Evolutionary conservation across 2,329 filamentous ascomycete species (phyloP).

Genomic region (Penicillium sp.): DNA sequence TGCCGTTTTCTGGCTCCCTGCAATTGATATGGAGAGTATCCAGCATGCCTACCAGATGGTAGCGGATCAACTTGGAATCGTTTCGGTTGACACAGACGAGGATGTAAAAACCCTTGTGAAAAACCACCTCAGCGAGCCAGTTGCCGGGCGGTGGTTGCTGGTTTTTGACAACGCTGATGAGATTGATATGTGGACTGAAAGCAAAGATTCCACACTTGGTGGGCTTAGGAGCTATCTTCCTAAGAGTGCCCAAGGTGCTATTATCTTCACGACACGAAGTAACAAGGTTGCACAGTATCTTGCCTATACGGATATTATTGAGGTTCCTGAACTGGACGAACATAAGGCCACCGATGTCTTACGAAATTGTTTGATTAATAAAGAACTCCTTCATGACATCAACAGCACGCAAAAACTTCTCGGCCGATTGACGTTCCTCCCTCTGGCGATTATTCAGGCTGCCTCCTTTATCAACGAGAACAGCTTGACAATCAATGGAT

Average conservation of each 20-base stretch:
- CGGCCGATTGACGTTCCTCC: slow-evolving; percentile 26
- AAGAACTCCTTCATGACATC: slow-evolving; percentile 18
- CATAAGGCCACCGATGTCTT: slow-evolving; percentile 15
- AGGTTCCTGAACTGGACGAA: slow-evolving; percentile 18
- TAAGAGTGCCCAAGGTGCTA: slow-evolving; percentile 18
- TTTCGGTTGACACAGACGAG: background rate
- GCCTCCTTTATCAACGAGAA: slow-evolving; percentile 33
- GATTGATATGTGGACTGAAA: slow-evolving; percentile 20
- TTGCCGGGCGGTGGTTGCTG: slow-evolving; percentile 25
- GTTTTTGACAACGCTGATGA: slow-evolving; percentile 35
- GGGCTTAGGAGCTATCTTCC: slow-evolving; percentile 18
- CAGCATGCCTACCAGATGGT: slow-evolving; percentile 26
- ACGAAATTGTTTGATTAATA: slow-evolving; percentile 13
- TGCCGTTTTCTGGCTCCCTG: slow-evolving; percentile 33
- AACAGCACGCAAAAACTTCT: slow-evolving; percentile 14
- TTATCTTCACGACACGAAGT: slow-evolving; percentile 36
- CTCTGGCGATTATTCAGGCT: slow-evolving; percentile 34
- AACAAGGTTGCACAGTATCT: slow-evolving; percentile 20
- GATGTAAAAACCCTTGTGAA: slow-evolving; percentile 16
- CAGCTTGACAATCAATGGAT: slow-evolving; percentile 1
- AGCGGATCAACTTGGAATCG: slow-evolving; percentile 14
- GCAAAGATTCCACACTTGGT: background rate
- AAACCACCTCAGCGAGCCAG: slow-evolving; percentile 13
- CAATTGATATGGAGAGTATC: slow-evolving; percentile 20
- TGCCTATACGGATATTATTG: slow-evolving; percentile 17